These are phyloP conservation scores for Paramecium sonneborni DNA, from an alignment of 73 alveolate species.

Conservation along the genomic window DNA sequence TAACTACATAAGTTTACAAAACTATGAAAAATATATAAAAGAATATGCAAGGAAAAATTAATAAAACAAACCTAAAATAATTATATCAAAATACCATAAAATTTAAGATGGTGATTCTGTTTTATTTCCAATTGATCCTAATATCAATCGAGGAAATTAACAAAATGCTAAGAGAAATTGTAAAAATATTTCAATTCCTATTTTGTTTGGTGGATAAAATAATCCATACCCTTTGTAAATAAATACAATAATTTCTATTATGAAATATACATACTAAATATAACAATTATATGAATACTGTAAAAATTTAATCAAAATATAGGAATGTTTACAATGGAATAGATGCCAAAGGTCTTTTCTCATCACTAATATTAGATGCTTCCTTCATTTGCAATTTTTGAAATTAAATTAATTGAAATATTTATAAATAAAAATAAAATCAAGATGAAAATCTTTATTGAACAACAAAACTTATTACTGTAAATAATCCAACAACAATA, in stretches of 20 bases:
- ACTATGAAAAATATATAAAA: background rate
- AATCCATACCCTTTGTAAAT: conserved; percentile 62
- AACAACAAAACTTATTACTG: background rate
- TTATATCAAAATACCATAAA: background rate
- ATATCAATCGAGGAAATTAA: conserved; percentile 44
- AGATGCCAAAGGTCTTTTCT: conserved; percentile 57
- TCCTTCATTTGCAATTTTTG: background rate
- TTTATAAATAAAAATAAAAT: background rate
- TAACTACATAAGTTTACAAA: background rate
- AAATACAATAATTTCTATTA: conserved; percentile 47
- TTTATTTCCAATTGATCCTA: conserved; percentile 66
- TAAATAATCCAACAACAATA: background rate
- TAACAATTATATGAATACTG: background rate
- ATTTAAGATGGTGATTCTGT: conserved; percentile 58
- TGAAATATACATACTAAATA: conserved; percentile 12
- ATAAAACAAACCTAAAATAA: background rate
- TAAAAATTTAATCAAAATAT: conserved; percentile 51
- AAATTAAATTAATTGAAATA: background rate
- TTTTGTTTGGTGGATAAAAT: conserved; percentile 43
- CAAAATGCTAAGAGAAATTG: conserved; percentile 47
- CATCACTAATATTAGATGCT: background rate
- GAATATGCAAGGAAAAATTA: conserved; percentile 10
- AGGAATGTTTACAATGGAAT: conserved; percentile 49
- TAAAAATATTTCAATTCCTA: conserved; percentile 37
- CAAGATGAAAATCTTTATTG: conserved; percentile 28